phyloP scores from a whole-genome alignment of 352 stramenopile species.

The Globisporangium orthogonon region DNA sequence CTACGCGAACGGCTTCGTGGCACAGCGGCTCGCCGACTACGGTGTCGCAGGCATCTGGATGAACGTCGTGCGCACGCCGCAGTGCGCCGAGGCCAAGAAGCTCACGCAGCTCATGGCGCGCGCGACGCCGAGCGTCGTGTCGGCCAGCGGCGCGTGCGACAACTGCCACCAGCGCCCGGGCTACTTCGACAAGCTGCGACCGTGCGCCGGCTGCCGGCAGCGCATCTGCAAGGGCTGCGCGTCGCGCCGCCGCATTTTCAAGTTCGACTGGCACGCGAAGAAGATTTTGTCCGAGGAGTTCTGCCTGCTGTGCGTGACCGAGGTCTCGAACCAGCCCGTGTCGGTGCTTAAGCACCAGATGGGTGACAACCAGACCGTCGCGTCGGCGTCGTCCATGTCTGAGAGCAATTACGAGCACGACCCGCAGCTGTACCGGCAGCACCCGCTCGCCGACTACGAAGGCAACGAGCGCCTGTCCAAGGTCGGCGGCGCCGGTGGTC shows the following conservation, averaged over 20 bases:
- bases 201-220: conserved; percentile 32
- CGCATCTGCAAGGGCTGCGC: conserved; percentile 34
- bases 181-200: conserved; percentile 22
- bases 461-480: conserved; percentile 11
- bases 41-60: conserved; percentile 16
- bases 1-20: conserved; percentile 22
- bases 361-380: neutral
- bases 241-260: conserved; percentile 12
- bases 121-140: conserved; percentile 7
- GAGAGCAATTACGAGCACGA: conserved; percentile 1
- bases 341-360: neutral
- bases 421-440: neutral
- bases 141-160: conserved; percentile 21
- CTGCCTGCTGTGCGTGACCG: conserved; percentile 12
- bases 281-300: conserved; percentile 10
- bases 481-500: neutral
- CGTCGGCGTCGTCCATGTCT: conserved; percentile 3
- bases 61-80: conserved; percentile 16
- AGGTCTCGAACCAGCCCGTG: conserved; percentile 8
- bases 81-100: conserved; percentile 11
- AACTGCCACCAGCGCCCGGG: conserved; percentile 15
- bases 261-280: conserved; percentile 12
- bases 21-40: conserved; percentile 13
- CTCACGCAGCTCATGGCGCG: conserved; percentile 9
- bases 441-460: conserved; percentile 4